phyloP scores from a whole-genome alignment of 164 flowering plant genomes.

The Protea cynaroides region DNA sequence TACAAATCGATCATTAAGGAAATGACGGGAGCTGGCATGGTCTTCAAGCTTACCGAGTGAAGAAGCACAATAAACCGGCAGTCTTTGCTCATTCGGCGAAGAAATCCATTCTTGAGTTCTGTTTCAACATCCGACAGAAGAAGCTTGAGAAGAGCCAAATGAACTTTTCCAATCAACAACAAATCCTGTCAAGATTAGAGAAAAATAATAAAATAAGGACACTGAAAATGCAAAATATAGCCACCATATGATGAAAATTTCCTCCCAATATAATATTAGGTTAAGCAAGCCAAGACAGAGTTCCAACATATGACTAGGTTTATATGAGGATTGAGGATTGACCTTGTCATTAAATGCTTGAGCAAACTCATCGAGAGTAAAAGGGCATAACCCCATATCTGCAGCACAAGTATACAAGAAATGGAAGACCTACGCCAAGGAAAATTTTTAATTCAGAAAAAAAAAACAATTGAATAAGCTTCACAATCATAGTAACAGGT shows the following conservation, averaged over 20 bases:
- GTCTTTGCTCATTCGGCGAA: constrained; percentile 43
- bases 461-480: background rate
- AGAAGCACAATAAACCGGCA: constrained; percentile 69
- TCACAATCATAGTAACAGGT: background rate
- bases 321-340: constrained; percentile 12
- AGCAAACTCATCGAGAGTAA: constrained; percentile 88
- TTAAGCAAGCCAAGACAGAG: background rate
- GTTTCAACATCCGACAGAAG: constrained; percentile 58
- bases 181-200: constrained; percentile 50
- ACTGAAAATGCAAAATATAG: background rate
- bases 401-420: constrained; percentile 68
- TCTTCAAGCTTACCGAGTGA: constrained; percentile 53
- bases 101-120: constrained; percentile 44
- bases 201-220: constrained; percentile 8
- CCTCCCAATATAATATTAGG: background rate
- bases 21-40: background rate
- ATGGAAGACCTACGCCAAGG: constrained; percentile 59
- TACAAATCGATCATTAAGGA: background rate
- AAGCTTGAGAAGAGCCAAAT: constrained; percentile 63
- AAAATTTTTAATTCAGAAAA: constrained; percentile 3
- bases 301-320: background rate
- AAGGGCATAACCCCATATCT: constrained; percentile 38
- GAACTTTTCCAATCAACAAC: constrained; percentile 73
- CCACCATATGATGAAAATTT: background rate
- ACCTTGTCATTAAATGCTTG: constrained; percentile 94